phyloP scores from a whole-genome alignment of 2,329 filamentous ascomycete species.

The Sporothrix curviconia region DNA sequence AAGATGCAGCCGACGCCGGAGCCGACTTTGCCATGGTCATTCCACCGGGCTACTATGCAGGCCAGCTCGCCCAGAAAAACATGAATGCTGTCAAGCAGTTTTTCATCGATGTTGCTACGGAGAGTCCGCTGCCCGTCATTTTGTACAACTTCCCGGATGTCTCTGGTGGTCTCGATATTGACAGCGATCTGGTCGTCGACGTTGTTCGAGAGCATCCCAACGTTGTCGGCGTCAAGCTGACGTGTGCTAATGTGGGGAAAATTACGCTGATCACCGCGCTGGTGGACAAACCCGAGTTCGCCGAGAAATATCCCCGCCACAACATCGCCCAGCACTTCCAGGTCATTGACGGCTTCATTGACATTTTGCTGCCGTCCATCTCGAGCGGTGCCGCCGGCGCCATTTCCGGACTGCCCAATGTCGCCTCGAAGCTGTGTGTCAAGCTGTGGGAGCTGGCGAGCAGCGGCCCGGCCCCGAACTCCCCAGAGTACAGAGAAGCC shows the following conservation, averaged over 20 bases:
- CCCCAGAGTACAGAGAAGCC: slow-evolving; percentile 13
- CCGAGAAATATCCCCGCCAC: too few relatives aligned
- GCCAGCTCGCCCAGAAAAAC: slow-evolving; percentile 31
- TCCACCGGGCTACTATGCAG: slow-evolving; percentile 35
- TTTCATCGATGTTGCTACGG: slow-evolving; percentile 21
- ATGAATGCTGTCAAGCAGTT: slow-evolving; percentile 11
- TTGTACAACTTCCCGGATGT: slow-evolving; percentile 24
- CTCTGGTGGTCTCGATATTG: slow-evolving; percentile 21
- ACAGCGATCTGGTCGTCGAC: slow-evolving; percentile 21
- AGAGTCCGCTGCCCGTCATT: slow-evolving; percentile 20
- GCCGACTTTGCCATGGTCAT: slow-evolving; percentile 34
- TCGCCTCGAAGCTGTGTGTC: slow-evolving; percentile 15
- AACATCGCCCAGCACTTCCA: too few relatives aligned
- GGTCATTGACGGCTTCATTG: slow-evolving; percentile 26
- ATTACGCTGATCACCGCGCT: slow-evolving; percentile 21
- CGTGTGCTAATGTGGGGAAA: slow-evolving; percentile 21
- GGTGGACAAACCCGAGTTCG: too few relatives aligned
- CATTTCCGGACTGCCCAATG: slow-evolving; percentile 15
- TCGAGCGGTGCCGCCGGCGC: slow-evolving; percentile 18
- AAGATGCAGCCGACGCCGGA: slow-evolving; percentile 33
- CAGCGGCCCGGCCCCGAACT: not conserved
- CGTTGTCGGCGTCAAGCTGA: slow-evolving; percentile 22
- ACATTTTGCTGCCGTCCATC: slow-evolving; percentile 24
- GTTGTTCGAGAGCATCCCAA: slow-evolving; percentile 20
- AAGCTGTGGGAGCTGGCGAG: slow-evolving; percentile 17